Percentiles rank a stretch among this genome's conserved stretches.
phyloP scores from a whole-genome alignment of 257 asterid genomes.

The Salvia rosmarinus region DNA sequence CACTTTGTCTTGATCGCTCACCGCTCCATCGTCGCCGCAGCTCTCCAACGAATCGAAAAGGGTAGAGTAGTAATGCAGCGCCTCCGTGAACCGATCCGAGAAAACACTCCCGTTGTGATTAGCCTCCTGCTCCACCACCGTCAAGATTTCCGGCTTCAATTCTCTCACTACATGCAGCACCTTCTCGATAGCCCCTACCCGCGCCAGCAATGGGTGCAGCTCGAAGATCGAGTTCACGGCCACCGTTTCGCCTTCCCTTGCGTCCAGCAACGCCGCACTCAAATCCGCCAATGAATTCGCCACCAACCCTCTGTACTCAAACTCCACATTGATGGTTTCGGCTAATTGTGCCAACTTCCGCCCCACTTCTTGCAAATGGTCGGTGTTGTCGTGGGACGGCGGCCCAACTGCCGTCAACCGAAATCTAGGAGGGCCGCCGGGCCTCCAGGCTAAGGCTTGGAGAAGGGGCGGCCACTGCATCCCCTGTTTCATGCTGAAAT shows the following conservation, averaged over 20 bases:
- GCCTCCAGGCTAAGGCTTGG: constrained; percentile 77
- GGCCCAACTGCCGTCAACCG: constrained; percentile 81
- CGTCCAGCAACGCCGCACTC: constrained; percentile 62
- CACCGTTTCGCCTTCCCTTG: constrained; percentile 64
- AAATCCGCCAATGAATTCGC: constrained; percentile 77
- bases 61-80: constrained; percentile 80
- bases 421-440: constrained; percentile 84
- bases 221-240: constrained; percentile 87
- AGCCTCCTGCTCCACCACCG: constrained; percentile 91
- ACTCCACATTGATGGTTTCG: constrained; percentile 59
- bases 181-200: constrained; percentile 62
- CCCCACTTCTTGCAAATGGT: constrained; percentile 76
- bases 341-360: constrained; percentile 73
- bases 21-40: constrained; percentile 42
- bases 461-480: constrained; percentile 93
- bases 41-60: constrained; percentile 84
- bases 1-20: constrained; percentile 62
- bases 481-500: constrained; percentile 91
- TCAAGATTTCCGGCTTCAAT: constrained; percentile 67
- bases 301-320: constrained; percentile 70
- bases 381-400: constrained; percentile 67
- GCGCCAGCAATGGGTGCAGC: constrained; percentile 68
- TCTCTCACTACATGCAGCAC: constrained; percentile 60
- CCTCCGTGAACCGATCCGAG: constrained; percentile 81
- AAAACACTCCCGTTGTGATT: constrained; percentile 71